phyloP scores from a whole-genome alignment of 495 filamentous ascomycete species.

The Penicillium chermesinum region DNA sequence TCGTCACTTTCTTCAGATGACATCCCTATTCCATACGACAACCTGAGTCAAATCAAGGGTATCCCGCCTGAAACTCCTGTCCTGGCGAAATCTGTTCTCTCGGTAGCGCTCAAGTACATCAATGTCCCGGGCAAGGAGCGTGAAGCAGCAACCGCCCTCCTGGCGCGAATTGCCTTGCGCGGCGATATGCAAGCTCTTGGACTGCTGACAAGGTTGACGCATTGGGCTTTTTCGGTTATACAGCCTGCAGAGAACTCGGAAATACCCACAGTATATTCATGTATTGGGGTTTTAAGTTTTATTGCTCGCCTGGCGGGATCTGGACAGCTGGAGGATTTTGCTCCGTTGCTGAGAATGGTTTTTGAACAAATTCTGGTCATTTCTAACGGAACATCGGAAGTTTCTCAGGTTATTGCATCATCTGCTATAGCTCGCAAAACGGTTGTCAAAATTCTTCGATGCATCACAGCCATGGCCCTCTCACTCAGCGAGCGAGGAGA shows the following conservation, averaged over 20 bases:
- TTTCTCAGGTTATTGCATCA: conserved; percentile 46
- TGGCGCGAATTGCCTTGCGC: conserved; percentile 75
- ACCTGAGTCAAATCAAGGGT: conserved; percentile 15
- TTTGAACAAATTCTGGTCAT: conserved; percentile 46
- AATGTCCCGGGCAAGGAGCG: conserved; percentile 75
- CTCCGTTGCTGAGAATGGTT: conserved; percentile 42
- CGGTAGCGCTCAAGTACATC: conserved; percentile 66
- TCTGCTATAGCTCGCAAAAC: conserved; percentile 76
- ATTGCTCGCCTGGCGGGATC: conserved; percentile 65
- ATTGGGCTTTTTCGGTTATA: conserved; percentile 62
- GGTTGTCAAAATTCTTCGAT: conserved; percentile 76
- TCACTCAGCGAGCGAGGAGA: conserved; percentile 38
- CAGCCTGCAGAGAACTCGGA: conserved; percentile 28
- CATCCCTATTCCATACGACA: conserved; percentile 28
- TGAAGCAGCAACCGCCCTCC: conserved; percentile 74
- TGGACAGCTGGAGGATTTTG: conserved; percentile 49
- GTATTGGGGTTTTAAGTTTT: conserved; percentile 71
- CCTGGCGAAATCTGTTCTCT: conserved; percentile 65
- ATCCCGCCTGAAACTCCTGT: conserved; percentile 51
- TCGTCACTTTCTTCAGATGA: conserved; percentile 68
- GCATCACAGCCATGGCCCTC: conserved; percentile 59
- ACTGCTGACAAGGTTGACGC: conserved; percentile 57
- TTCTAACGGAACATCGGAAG: conserved; percentile 30
- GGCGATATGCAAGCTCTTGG: conserved; percentile 80
- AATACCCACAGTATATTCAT: conserved; percentile 49